Base-by-base conservation (phyloP, 345 rosid species). In the Murraya koenigii region DNA sequence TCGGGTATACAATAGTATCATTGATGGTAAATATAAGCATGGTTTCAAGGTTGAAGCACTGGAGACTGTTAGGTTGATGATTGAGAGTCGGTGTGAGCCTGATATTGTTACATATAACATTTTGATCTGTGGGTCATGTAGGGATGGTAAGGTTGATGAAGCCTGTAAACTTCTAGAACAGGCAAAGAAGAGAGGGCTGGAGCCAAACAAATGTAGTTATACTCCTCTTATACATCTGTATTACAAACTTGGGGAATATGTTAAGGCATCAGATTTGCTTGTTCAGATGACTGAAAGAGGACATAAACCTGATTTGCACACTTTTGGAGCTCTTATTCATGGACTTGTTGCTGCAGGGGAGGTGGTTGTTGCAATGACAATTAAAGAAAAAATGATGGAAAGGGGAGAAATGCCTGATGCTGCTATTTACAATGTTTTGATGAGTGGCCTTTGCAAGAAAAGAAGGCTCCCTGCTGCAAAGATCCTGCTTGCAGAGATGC, bases 401-500 rank as follows among this genome's bases (percentile, higher is more conserved):
- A 90, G 84, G 87, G 92, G 90, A 72, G 81, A 90, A 49, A 76
- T 88, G 69, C 97, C 94, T 44, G 99, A 95, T 82, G 92, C 93
- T 11, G 87, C 84, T 72, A 84, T 92, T 80, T 95, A 91, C 84
- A 95, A 93, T 87, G 85, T 92, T 86, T 72, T 95, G 85, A 88
- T 95, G 80, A 93, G 83, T 85, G 97, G 94, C 32, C 90, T 94
- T 69, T 90, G 92, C 86, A 92, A 90, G 91, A 88, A 81, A 76
- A 87, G 92, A 78, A 87, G 88, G 77, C 83, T 95, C 75, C 78
- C 86, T 69, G 81, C 84, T 63, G 96, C 94, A 10, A 91, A 90
- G 87, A 75, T 80, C 35, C 87, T 95, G 75, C 86, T 92, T 74
- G 81, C 71, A 1, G 97, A 95, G 86, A 92, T 95, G 98, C 91